Percentiles rank a stretch among this genome's conserved stretches.
phyloP scores from a whole-genome alignment of 129 eudicot genomes.

The Chrysanthemum lavandulifolium region DNA sequence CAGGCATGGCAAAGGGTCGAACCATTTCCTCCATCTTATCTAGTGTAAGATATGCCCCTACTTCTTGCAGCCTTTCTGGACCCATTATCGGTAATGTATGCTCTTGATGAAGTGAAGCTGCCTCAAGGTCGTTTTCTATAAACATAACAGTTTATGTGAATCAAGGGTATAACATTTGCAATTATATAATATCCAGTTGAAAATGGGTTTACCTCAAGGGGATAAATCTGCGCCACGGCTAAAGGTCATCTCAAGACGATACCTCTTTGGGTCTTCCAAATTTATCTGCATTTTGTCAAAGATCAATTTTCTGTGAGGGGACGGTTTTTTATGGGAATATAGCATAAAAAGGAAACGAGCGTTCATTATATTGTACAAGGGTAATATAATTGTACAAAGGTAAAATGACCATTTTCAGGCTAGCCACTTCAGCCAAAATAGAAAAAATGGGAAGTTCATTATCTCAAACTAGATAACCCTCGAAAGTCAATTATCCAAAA shows the following conservation, averaged over 20 bases:
- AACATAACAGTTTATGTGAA: background rate
- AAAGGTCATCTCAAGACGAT: constrained; percentile 90
- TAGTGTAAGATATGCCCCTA: constrained; percentile 71
- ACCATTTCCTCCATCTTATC: constrained; percentile 88
- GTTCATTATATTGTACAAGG: no score
- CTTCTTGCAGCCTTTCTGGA: constrained; percentile 97
- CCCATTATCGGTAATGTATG: constrained; percentile 97
- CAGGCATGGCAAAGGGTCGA: constrained; percentile 97
- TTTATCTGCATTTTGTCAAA: constrained; percentile 51
- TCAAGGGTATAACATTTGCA: background rate
- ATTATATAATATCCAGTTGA: constrained; percentile 3
- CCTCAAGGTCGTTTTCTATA: constrained; percentile 56
- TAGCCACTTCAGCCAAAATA: no score
- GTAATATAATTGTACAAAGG: no score
- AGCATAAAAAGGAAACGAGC: no score
- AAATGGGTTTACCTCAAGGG: constrained; percentile 63
- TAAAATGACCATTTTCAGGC: no score
- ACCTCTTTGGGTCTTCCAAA: constrained; percentile 88
- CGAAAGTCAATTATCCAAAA: no score
- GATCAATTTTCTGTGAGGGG: background rate
- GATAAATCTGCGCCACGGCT: constrained; percentile 99
- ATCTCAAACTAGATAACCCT: no score
- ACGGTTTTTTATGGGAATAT: no score
- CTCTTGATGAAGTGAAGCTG: constrained; percentile 85
- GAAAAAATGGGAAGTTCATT: no score